Base-by-base conservation (phyloP, 305 asterid genomes). In the Petunia hybrid region DNA sequence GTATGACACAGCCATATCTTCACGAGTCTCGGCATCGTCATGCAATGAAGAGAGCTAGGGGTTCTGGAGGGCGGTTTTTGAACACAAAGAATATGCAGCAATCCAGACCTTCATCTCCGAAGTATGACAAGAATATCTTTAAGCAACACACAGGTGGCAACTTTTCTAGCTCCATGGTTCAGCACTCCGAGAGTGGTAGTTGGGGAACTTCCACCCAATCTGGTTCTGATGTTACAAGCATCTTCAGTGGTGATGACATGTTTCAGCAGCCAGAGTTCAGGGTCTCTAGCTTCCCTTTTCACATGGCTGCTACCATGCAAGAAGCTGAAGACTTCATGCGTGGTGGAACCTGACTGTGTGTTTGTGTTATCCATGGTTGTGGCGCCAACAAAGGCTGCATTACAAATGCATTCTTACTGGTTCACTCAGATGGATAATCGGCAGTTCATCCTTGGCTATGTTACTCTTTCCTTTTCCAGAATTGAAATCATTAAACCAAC, bases 371-470 rank as follows among this genome's bases (percentile, higher is more conserved):
- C 89, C 84, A 82, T 3, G 85, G 83, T 66, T 83, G 89, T 68
- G 14, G 85, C 12, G 80, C 89, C 83, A 41, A 46, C 36, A 76
- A 2, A 76, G 67, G 7, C 36, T 80, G 78, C 67, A 84, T 87
- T 82, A 79, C 81, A 67, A 83, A 84, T 22, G 83, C 82, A 46
- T 80, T 84, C 16, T 85, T 90, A 82, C 74, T 53, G 63, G 81
- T 75, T 88, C 80, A 3, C 73, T 45, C 78, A 65, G 57, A 38
- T 77, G 91, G 86, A 78, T 78, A 83, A 79, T 85, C 55, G 97
- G 97, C 94, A 92, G 89, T 60, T 89, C 97, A 91, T 92, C 93
- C 97, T 90, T 92, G 97, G 95, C 97, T 91, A 92, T 82, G 53
- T 53, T 64, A 85, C 65, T 82, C 55, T 69, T 41, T 16, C 16